These are phyloP conservation scores for Pichia sp. DNA, from an alignment of 1,139 yeast species.

Conservation along the genomic window DNA sequence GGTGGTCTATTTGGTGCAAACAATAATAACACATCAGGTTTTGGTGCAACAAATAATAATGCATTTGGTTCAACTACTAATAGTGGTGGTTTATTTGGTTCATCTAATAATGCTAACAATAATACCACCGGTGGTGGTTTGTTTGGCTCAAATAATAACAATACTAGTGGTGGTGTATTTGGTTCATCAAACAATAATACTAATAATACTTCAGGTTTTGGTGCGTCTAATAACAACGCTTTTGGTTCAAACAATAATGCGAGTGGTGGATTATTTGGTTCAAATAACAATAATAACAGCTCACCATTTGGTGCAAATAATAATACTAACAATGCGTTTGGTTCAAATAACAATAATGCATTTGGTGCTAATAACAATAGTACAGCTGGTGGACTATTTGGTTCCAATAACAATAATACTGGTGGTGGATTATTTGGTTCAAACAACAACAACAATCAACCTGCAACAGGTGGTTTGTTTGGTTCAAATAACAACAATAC, in stretches of 20 bases:
- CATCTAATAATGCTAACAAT: constrained; percentile 30
- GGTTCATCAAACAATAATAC: constrained; percentile 24
- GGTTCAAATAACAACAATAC: constrained; percentile 22
- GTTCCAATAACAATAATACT: constrained; percentile 20
- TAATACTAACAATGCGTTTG: constrained; percentile 20
- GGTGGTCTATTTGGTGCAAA: constrained; percentile 8
- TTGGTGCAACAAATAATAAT: constrained; percentile 27
- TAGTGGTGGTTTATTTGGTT: constrained; percentile 44
- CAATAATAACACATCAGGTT: constrained; percentile 15
- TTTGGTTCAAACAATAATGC: constrained; percentile 11
- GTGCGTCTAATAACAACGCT: constrained; percentile 11
- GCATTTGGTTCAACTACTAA: constrained; percentile 26
- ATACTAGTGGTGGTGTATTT: constrained; percentile 17
- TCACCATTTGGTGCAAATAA: constrained; percentile 25
- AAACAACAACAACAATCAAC: constrained; percentile 16
- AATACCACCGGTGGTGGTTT: background rate
- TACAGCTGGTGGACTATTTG: constrained; percentile 14
- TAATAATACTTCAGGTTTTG: constrained; percentile 18
- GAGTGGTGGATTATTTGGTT: constrained; percentile 6
- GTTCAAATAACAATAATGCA: constrained; percentile 15
- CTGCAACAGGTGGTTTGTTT: constrained; percentile 10
- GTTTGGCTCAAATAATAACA: constrained; percentile 16
- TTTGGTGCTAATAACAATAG: constrained; percentile 13
- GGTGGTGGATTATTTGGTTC: constrained; percentile 12
- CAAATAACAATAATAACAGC: constrained; percentile 18